These are phyloP conservation scores for Wickerhamomyces rabaulensis DNA, from an alignment of 805 yeast genomes.

Conservation along the genomic window DNA sequence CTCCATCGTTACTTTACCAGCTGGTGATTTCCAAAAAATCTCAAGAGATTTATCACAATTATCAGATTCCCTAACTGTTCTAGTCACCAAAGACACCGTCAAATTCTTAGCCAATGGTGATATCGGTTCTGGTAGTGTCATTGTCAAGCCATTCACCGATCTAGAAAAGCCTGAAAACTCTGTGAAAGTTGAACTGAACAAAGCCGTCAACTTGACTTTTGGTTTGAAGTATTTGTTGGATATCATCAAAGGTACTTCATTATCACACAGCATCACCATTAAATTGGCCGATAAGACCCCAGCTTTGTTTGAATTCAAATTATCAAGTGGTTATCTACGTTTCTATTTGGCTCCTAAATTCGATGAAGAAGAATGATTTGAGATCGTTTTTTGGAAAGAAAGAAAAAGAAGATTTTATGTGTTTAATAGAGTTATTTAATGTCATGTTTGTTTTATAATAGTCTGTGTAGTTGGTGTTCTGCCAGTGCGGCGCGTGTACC, in stretches of 20 bases:
- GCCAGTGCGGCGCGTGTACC: no score
- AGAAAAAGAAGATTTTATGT: background rate
- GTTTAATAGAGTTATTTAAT: background rate
- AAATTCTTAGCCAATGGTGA: conserved; percentile 90
- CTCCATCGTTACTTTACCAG: conserved; percentile 80
- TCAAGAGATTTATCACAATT: conserved; percentile 83
- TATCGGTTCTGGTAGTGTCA: conserved; percentile 80
- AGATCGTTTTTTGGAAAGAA: background rate
- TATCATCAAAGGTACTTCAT: conserved; percentile 84
- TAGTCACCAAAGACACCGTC: conserved; percentile 88
- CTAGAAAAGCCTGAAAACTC: conserved; percentile 75
- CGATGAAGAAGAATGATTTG: conserved; percentile 71
- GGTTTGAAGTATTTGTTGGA: conserved; percentile 89
- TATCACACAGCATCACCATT: conserved; percentile 72
- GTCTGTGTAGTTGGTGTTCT: no score
- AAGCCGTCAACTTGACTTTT: conserved; percentile 84
- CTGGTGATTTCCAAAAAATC: conserved; percentile 82
- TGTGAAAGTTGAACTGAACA: conserved; percentile 70
- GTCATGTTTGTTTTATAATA: background rate
- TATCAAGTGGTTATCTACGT: conserved; percentile 88
- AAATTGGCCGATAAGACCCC: conserved; percentile 90
- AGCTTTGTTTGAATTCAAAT: conserved; percentile 86
- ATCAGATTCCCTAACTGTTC: conserved; percentile 80
- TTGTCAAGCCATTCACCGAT: conserved; percentile 78
- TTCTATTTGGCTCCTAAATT: conserved; percentile 98